phyloP scores from a whole-genome alignment of 2,329 filamentous ascomycete species.

The Scortechinia acanthostroma region DNA sequence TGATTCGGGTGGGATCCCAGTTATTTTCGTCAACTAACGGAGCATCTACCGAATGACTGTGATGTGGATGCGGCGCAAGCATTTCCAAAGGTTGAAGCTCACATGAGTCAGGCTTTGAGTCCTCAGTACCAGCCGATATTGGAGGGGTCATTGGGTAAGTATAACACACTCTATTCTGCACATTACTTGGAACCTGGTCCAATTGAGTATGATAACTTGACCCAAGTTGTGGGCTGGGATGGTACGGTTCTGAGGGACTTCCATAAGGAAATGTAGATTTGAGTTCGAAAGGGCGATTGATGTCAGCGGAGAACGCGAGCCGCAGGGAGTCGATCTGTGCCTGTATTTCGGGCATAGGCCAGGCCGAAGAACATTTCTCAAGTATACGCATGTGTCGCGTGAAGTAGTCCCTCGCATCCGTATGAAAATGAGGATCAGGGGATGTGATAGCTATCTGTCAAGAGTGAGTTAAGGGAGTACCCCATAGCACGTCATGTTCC shows the following conservation, averaged over 20 bases:
- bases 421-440: constrained; percentile 80
- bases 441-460: constrained; percentile 83
- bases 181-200: neutral
- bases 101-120: neutral
- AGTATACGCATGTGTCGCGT: constrained; percentile 88
- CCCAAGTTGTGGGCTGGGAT: neutral
- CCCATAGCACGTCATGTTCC: constrained; percentile 5
- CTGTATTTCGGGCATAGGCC: constrained; percentile 85
- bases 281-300: constrained; percentile 76
- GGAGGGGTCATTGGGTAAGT: neutral
- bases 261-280: constrained; percentile 83
- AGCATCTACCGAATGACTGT: neutral
- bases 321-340: constrained; percentile 83
- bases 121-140: constrained; percentile 1
- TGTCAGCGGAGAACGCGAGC: constrained; percentile 84
- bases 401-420: constrained; percentile 81
- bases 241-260: constrained; percentile 41
- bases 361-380: constrained; percentile 74
- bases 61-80: neutral
- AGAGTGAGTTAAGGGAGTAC: neutral
- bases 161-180: neutral
- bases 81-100: neutral
- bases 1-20: constrained; percentile 1
- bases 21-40: neutral
- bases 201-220: neutral